phyloP scores from a whole-genome alignment of 1,139 yeast species.

The Yueomyces sp. region DNA sequence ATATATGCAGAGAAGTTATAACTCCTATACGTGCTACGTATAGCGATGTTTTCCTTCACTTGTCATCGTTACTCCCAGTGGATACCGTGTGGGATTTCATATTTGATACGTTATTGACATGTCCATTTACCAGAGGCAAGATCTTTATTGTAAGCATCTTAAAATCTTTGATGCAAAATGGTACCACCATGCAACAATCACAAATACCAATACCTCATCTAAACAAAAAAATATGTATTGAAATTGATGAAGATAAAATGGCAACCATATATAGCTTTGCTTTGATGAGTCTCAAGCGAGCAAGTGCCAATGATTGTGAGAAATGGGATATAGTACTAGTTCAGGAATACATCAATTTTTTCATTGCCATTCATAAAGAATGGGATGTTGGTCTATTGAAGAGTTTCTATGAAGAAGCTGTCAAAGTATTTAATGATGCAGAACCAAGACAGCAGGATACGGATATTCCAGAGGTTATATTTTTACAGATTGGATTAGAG shows the following conservation, averaged over 20 bases:
- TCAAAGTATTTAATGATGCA: conserved; percentile 2
- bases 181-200: background rate
- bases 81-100: conserved; percentile 46
- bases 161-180: conserved; percentile 39
- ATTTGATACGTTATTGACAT: conserved; percentile 48
- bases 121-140: conserved; percentile 54
- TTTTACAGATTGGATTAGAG: conserved; percentile 6
- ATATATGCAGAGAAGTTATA: conserved; percentile 25
- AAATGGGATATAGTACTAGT: conserved; percentile 8
- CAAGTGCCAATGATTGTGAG: conserved; percentile 1
- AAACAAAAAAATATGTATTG: conserved; percentile 19
- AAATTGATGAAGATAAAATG: conserved; percentile 18
- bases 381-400: conserved; percentile 16
- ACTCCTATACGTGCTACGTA: conserved; percentile 12
- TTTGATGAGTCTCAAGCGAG: conserved; percentile 9
- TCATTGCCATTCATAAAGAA: conserved; percentile 13
- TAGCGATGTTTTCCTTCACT: conserved; percentile 25
- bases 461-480: too few relatives aligned
- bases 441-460: background rate
- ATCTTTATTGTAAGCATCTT: conserved; percentile 51
- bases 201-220: conserved; percentile 9
- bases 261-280: conserved; percentile 21
- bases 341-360: conserved; percentile 17
- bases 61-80: conserved; percentile 47
- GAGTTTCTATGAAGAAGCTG: conserved; percentile 9